Conservation (phyloP, 192 early-diverging fungal species). For the Radiomyces spectabilis region DNA sequence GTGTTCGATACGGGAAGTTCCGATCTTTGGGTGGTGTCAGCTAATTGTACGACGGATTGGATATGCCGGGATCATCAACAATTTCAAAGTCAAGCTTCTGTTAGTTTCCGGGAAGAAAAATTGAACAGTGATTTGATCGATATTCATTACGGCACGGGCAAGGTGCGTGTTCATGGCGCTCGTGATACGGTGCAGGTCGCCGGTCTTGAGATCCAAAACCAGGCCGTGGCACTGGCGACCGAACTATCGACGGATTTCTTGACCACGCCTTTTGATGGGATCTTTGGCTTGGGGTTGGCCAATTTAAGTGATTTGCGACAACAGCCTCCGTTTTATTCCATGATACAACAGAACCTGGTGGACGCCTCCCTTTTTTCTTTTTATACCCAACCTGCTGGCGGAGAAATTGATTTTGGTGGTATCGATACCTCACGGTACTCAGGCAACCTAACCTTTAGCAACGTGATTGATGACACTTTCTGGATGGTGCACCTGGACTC, state of each 20-base stretch:
- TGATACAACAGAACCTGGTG: not conserved
- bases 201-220: not conserved
- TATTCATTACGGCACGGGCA: too few relatives aligned
- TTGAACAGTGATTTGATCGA: too few relatives aligned
- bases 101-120: too few relatives aligned
- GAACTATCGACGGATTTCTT: not conserved
- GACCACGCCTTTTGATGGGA: slow-evolving; percentile 8
- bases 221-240: not conserved
- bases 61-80: slow-evolving; percentile 23
- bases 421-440: slow-evolving; percentile 39
- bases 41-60: slow-evolving; percentile 24
- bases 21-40: slow-evolving; percentile 55
- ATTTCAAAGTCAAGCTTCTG: too few relatives aligned
- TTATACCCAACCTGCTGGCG: slow-evolving; percentile 7
- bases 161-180: too few relatives aligned
- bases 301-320: not conserved
- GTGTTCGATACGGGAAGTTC: slow-evolving; percentile 71
- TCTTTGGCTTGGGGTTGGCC: slow-evolving; percentile 9
- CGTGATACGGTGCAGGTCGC: not conserved
- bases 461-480: slow-evolving; percentile 44
- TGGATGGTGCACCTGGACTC: slow-evolving; percentile 41
- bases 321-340: slow-evolving; percentile 7
- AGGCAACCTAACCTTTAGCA: slow-evolving; percentile 41
- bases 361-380: slow-evolving; percentile 11
- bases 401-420: slow-evolving; percentile 36